Evolutionary conservation across 2,329 filamentous ascomycete species (phyloP).

Genomic region (Thelonectria rubi): DNA sequence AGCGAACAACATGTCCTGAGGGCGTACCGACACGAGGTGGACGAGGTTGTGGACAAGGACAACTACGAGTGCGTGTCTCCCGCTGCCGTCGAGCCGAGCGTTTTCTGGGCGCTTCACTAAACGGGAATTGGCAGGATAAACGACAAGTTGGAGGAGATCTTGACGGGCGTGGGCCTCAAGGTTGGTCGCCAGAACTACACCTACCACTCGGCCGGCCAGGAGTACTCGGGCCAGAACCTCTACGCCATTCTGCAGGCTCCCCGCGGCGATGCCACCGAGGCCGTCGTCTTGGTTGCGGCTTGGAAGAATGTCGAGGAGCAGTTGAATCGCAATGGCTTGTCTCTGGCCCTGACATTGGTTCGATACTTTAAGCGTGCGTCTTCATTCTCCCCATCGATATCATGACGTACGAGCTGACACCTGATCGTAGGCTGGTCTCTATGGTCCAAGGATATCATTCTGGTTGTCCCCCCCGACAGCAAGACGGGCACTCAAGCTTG

Average conservation of each 20-base stretch:
- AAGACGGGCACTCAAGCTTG: slow-evolving; percentile 92
- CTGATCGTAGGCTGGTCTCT: slow-evolving; percentile 81
- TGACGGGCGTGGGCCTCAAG: slow-evolving; percentile 84
- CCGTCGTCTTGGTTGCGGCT: slow-evolving; percentile 89
- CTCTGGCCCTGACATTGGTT: slow-evolving; percentile 84
- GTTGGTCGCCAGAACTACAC: slow-evolving; percentile 88
- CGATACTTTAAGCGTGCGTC: slow-evolving; percentile 87
- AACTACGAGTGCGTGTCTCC: slow-evolving; percentile 60
- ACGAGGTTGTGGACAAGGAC: slow-evolving; percentile 63
- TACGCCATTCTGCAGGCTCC: slow-evolving; percentile 95
- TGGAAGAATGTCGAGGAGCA: slow-evolving; percentile 84
- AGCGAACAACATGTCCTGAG: slow-evolving; percentile 95
- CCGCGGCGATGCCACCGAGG: slow-evolving; percentile 94
- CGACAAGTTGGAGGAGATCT: slow-evolving; percentile 76
- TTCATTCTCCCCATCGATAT: not conserved
- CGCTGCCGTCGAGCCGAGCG: not conserved
- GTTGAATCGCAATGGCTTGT: slow-evolving; percentile 87
- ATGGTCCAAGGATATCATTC: slow-evolving; percentile 98
- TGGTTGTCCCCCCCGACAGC: slow-evolving; percentile 89
- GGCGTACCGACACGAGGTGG: slow-evolving; percentile 87
- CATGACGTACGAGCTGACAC: slow-evolving; percentile 30
- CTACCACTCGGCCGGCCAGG: slow-evolving; percentile 80
- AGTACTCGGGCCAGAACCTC: slow-evolving; percentile 83
- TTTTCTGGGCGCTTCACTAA: not conserved
- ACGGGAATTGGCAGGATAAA: slow-evolving; percentile 60